Evolutionary conservation across 441 rosid genomes (phyloP), one percentile per base, ranked within the genome.

Genomic region (Bruguiera hainesii): DNA sequence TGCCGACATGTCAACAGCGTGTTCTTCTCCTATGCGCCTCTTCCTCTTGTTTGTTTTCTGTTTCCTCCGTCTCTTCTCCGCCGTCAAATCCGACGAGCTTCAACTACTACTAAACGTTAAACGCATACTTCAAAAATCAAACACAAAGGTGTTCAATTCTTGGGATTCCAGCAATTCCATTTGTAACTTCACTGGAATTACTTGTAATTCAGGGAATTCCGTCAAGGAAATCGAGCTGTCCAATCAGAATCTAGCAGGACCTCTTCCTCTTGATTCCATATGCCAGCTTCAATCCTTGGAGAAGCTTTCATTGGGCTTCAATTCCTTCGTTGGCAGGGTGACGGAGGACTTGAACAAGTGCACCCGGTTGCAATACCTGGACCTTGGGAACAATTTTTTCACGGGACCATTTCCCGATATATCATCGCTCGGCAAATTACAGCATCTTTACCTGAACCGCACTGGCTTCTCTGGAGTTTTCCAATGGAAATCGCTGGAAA

Each of bases 151-250:
- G 0, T 86, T 91, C 59, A 64, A 73, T 58, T 84, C 96, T 1
- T 94, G 98, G 98, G 67, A 37, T 31, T 64, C 86, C 9, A 20
- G 30, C 6, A 28, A 46, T 56, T 62, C 65, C 50, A 11, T 69
- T 0, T 91, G 96, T 66, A 9, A 63, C 9, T 94, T 91, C 83
- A 6, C 74, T 25, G 98, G 98, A 72, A 70, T 94, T 78, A 78
- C 87, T 26, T 91, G 97, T 67, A 71, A 81, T 60, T 63, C 73
- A 0, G 51, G 19, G 1, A 60, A 80, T 39, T 79, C 78, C 26
- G 97, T 94, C 52, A 74, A 71, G 10, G 89, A 83, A 76, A 83
- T 94, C 62, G 94, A 91, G 63, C 96, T 94, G 66, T 84, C 97
- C 0, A 63, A 37, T 13, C 83, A 6, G 10, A 68, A 69, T 25